Evolutionary conservation across 345 rosid species (phyloP), one percentile per base, ranked within the genome.

Genomic region (Acer negundo): DNA sequence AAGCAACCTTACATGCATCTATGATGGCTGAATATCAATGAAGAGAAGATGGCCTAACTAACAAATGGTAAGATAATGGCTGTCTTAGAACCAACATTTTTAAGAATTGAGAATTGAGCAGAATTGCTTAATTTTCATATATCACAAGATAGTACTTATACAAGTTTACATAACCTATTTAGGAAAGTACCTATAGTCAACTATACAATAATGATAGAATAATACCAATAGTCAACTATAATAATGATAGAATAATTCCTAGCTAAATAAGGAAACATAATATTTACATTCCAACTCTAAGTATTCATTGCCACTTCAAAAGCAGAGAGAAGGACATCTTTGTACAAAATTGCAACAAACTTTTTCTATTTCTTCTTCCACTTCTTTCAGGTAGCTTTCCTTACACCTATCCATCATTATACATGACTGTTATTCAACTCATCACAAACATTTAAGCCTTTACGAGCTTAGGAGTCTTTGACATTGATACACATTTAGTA

Each of bases 271-370:
- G 35, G 35, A 31, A 31, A 31, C 35, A 31, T 31, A 31, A 31
- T 31, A 31, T 31, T 31, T 31, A 31, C 35, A 31, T 31, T 31
- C 5, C 4, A 31, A 31, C 35, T 7, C 42, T 44, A 13, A 23
- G 53, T 20, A 10, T 40, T 20, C n/a, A 40, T n/a, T 40, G 24
- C 53, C 17, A n/a, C 26, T 20, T 67, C 51, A 67, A 67, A 67
- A 19, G 71, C 69, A 8, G 69, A 66, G 40, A 38, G 38, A 2
- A 19, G 22, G 19, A 66, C 13, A 66, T 35, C 24, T 19, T 38
- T 66, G 47, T 66, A 17, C n/a, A 66, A 66, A 40, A 24, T 40
- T 16, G 46, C 55, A 10, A 67, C 70, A 67, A 42, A 26, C 71
- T 42, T 67, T 67, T 67, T 5, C 71, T 6, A 35, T 42, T 20